Evolutionary conservation across 108 stramenopile genomes (phyloP).

Genomic region (Hondaea fermentalgiana): DNA sequence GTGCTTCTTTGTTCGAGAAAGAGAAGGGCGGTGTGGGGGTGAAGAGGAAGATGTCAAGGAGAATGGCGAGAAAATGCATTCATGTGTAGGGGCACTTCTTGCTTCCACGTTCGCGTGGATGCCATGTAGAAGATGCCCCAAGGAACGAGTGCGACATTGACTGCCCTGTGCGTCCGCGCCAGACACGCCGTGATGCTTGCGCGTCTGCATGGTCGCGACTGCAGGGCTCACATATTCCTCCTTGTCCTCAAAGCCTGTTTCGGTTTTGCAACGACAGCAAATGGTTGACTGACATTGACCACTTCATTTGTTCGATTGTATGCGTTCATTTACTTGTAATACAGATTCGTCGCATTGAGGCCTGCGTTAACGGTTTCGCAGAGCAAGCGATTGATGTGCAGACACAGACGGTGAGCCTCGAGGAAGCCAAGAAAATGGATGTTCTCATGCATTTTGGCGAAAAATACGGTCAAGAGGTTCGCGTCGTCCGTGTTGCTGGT

Average conservation of each 20-base stretch:
- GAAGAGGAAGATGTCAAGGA: neutral
- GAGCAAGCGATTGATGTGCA: constrained; percentile 59
- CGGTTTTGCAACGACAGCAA: neutral
- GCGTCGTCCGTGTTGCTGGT: constrained; percentile 70
- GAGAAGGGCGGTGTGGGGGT: too few species aligned
- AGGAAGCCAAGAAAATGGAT: constrained; percentile 69
- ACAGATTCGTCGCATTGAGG: constrained; percentile 72
- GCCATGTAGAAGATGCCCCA: neutral
- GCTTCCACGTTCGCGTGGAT: neutral
- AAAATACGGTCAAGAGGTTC: constrained; percentile 94
- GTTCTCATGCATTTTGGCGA: constrained; percentile 94
- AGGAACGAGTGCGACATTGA: constrained; percentile 2
- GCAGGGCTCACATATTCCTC: neutral
- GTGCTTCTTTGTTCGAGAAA: too few species aligned
- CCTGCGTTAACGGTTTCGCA: constrained; percentile 68
- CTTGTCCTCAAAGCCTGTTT: neutral
- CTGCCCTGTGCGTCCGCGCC: neutral
- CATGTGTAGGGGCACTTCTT: constrained; percentile 16
- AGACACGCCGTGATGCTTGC: too few species aligned
- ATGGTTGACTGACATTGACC: too few species aligned
- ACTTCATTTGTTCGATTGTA: too few species aligned
- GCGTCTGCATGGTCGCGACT: neutral
- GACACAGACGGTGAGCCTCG: constrained; percentile 65
- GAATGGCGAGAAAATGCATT: neutral
- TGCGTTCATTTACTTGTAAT: neutral